Conservation (phyloP, 75 land plant genomes). For the Cryptomeria japonica region DNA sequence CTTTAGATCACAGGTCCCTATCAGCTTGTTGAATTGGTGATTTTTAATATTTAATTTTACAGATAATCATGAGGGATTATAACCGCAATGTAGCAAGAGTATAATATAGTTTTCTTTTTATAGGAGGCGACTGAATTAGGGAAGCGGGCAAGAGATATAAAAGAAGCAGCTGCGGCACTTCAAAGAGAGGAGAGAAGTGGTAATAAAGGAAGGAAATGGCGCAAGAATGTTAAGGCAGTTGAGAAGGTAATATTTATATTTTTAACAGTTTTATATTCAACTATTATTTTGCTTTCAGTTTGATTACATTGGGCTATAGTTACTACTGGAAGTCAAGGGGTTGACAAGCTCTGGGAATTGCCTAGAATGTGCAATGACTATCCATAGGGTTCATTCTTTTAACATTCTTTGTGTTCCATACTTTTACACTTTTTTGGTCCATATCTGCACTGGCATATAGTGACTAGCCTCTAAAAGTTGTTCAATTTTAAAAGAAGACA, state of each 20-base stretch:
- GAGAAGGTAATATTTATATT: slow-evolving; percentile 61
- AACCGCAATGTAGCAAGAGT: background rate
- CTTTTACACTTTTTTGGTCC: background rate
- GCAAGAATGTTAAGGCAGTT: slow-evolving; percentile 88
- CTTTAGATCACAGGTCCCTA: background rate
- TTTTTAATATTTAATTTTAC: slow-evolving; percentile 10
- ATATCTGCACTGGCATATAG: background rate
- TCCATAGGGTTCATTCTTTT: background rate
- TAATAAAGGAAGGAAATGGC: slow-evolving; percentile 90
- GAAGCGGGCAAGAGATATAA: slow-evolving; percentile 88
- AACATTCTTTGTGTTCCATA: background rate
- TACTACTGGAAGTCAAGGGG: background rate
- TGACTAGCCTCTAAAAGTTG: background rate
- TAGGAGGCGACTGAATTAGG: slow-evolving; percentile 96
- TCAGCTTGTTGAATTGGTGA: background rate
- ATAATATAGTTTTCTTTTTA: background rate
- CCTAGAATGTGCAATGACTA: background rate
- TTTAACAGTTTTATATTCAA: background rate
- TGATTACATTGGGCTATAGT: background rate
- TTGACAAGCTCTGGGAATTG: background rate
- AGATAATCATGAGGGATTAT: background rate
- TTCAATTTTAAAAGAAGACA: too few relatives aligned
- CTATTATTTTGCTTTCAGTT: background rate
- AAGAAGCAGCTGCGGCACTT: slow-evolving; percentile 84
- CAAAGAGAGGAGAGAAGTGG: slow-evolving; percentile 94